Conservation (phyloP, 305 asterid genomes). For the Fraxinus greggii region DNA sequence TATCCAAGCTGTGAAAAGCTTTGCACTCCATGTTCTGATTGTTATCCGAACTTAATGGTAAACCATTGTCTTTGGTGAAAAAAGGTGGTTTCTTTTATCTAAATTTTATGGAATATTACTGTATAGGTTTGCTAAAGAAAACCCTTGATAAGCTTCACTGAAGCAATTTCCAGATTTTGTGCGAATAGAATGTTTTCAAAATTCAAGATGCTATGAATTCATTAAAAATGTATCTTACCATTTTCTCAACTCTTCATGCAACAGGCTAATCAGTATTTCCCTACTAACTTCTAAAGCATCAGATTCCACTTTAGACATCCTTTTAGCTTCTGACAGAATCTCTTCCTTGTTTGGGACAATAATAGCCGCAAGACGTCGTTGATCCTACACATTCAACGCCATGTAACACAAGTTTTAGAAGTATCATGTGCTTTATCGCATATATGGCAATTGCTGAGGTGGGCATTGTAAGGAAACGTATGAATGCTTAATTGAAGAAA, state of each 20-base stretch:
- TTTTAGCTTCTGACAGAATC: slow-evolving; percentile 60
- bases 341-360: slow-evolving; percentile 87
- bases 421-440: background rate
- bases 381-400: slow-evolving; percentile 49
- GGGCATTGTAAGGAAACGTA: background rate
- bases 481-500: background rate
- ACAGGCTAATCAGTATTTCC: slow-evolving; percentile 47
- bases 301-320: slow-evolving; percentile 46
- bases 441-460: background rate
- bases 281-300: slow-evolving; percentile 59
- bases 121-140: background rate
- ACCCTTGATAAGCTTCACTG: background rate
- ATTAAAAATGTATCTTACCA: slow-evolving; percentile 44
- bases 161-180: background rate
- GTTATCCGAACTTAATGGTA: background rate
- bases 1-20: background rate
- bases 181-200: background rate
- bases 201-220: slow-evolving; percentile 5
- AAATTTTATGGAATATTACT: background rate
- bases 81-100: background rate
- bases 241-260: slow-evolving; percentile 66
- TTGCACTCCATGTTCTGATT: background rate
- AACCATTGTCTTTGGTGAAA: background rate
- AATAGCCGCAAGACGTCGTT: slow-evolving; percentile 86
- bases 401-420: slow-evolving; percentile 10